Evolutionary conservation across 306 rosid species (phyloP).

Genomic region (Lathyrus aphaca): DNA sequence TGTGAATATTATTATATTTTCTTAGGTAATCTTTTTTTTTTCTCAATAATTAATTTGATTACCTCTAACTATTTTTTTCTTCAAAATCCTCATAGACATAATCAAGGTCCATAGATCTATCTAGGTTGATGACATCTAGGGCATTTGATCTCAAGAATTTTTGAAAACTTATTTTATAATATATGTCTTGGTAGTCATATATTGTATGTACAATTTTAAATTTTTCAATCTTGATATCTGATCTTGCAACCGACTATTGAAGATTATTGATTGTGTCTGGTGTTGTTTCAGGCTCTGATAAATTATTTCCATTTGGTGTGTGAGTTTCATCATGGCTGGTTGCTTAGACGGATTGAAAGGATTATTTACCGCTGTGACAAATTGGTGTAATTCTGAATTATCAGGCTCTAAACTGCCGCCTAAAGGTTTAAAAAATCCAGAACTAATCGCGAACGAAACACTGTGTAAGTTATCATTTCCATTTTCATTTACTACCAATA

Average conservation of each 20-base stretch:
- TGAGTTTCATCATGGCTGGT: constrained; percentile 45
- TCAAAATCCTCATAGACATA: neutral
- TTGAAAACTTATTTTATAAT: neutral
- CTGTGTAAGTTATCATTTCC: constrained; percentile 54
- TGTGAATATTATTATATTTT: constrained; percentile 26
- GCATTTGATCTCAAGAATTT: neutral
- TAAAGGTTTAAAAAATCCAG: constrained; percentile 62
- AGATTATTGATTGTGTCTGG: no score
- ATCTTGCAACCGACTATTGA: no score
- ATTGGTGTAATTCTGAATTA: constrained; percentile 51
- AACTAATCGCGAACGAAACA: constrained; percentile 70
- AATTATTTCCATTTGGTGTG: no score
- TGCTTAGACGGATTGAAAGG: constrained; percentile 71
- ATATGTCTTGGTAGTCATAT: neutral
- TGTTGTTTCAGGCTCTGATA: no score
- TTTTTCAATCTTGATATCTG: no score
- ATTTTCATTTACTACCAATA: neutral
- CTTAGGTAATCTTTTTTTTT: neutral
- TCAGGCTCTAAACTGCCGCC: constrained; percentile 38
- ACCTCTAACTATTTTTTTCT: neutral
- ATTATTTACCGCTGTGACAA: constrained; percentile 44
- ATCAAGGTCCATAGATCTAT: no score
- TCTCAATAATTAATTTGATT: neutral
- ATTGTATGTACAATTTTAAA: no score
- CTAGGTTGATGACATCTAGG: neutral